Evolutionary conservation across 139 green algal genomes (phyloP).

Genomic region (Spirogloea muscicola): DNA sequence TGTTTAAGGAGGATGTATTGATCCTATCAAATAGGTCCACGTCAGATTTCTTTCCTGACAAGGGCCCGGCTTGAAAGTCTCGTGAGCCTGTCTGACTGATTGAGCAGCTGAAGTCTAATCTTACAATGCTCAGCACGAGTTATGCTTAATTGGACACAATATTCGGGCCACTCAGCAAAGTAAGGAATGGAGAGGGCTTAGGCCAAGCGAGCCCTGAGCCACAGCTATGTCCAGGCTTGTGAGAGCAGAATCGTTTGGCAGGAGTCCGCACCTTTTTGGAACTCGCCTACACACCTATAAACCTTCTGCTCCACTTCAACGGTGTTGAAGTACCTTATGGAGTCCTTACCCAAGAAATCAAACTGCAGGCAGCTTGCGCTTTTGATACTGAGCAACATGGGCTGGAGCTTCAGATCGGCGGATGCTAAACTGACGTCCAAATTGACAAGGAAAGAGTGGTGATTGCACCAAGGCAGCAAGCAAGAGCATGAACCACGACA

Average conservation of each 20-base stretch:
- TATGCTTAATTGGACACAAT: neutral
- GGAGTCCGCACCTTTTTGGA: constrained; percentile 57
- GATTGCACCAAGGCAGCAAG: no score
- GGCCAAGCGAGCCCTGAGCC: neutral
- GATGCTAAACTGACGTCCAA: no score
- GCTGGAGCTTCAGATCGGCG: no score
- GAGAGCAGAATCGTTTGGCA: neutral
- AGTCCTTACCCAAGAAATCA: constrained; percentile 99
- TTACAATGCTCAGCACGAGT: neutral
- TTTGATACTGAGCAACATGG: no score
- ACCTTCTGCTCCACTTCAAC: constrained; percentile 72
- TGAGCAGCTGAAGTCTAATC: neutral
- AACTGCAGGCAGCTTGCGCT: no score
- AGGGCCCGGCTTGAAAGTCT: neutral
- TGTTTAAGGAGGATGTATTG: constrained; percentile 82
- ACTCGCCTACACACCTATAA: constrained; percentile 32
- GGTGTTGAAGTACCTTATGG: constrained; percentile 92
- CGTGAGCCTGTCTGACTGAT: constrained; percentile 2
- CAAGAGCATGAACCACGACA: no score
- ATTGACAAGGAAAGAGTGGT: no score
- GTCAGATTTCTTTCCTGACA: constrained; percentile 61
- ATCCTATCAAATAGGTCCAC: constrained; percentile 93
- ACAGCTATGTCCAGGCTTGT: neutral
- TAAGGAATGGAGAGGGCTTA: no score
- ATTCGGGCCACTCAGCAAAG: neutral